A percentile compares a stretch with the other conserved stretches of the same genome.
phyloP scores from a whole-genome alignment of 257 asterid genomes.

The Phtheirospermum japonicum region DNA sequence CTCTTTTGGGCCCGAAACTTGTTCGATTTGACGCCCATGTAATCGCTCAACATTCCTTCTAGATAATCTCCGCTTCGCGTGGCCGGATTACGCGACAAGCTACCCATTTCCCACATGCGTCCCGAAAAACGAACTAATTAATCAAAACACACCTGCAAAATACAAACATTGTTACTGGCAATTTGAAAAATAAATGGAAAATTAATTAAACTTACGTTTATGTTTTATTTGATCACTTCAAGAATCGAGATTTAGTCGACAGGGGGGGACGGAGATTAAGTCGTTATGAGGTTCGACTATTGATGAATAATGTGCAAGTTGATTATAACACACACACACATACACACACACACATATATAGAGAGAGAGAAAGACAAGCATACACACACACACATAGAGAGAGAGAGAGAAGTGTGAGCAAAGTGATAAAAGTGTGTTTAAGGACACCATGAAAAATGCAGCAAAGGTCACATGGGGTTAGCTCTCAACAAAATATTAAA shows the following conservation, averaged over 20 bases:
- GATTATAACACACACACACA: too few species aligned
- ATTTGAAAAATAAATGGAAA: too few species aligned
- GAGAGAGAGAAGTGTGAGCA: slow-evolving; percentile 24
- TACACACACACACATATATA: slow-evolving; percentile 24
- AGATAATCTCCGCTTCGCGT: slow-evolving; percentile 60
- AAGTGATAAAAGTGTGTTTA: slow-evolving; percentile 47
- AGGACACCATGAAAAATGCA: slow-evolving; percentile 62
- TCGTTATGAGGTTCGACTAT: too few species aligned
- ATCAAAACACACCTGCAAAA: slow-evolving; percentile 29
- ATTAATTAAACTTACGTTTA: too few species aligned
- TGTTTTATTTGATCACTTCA: too few species aligned
- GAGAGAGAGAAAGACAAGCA: neutral
- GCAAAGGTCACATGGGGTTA: slow-evolving; percentile 87
- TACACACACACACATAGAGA: too few species aligned
- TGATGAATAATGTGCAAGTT: too few species aligned
- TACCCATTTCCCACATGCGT: slow-evolving; percentile 32
- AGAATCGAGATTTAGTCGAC: too few species aligned
- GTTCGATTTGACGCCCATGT: slow-evolving; percentile 52
- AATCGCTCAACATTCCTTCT: slow-evolving; percentile 76
- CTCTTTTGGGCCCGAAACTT: slow-evolving; percentile 40
- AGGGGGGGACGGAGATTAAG: too few species aligned
- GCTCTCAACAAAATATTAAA: slow-evolving; percentile 2
- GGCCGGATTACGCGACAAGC: slow-evolving; percentile 33
- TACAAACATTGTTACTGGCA: too few species aligned
- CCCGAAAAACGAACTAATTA: neutral